Evolutionary conservation across 306 rosid species (phyloP), one percentile per base, ranked within the genome.

Genomic region (Rubus parviflorus): DNA sequence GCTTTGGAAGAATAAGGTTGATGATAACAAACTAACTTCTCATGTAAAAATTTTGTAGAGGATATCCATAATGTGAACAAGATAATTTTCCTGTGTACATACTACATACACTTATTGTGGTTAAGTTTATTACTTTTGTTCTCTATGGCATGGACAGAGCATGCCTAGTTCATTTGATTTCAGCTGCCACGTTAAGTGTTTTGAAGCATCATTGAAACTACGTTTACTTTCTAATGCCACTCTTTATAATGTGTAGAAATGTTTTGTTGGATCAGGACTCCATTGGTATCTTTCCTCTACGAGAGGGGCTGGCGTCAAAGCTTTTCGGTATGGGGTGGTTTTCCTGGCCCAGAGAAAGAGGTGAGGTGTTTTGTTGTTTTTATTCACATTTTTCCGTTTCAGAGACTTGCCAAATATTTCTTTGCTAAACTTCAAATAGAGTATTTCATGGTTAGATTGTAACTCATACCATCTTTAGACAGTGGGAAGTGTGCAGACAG

Each of bases 241-340:
- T 81, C 61, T 54, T 12, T 52, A 23, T 71, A 37, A 71, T 78
- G 65, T 65, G 9, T 81, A n/a, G 64, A 53, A 76, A 53, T 51
- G 79, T 68, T 77, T 79, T 82, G 73, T 61, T 84, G 84, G 78
- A 83, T 82, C 88, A 92, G 99, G 95, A 49, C 82, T 76, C 96
- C 91, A 12, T 82, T 89, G 89, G 49, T 92, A 77, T 87, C 97
- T 58, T 89, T 86, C 84, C 89, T 95, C 54, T 95, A 95, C 73
- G 98, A 95, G 86, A 92, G 98, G 81, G 97, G 98, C 77, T 95
- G 97, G 98, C 97, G 98, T 75, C 95, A 92, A 86, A 65, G 86
- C 77, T 95, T 95, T 73, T 81, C 95, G 9, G 58, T 81, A 56
- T 63, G 25, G 86, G 90, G 90, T 73, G 97, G 97, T 83, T 90